These are phyloP conservation scores for Chlamydomonas urium DNA, from an alignment of 139 green algal genomes.

Conservation along the genomic window DNA sequence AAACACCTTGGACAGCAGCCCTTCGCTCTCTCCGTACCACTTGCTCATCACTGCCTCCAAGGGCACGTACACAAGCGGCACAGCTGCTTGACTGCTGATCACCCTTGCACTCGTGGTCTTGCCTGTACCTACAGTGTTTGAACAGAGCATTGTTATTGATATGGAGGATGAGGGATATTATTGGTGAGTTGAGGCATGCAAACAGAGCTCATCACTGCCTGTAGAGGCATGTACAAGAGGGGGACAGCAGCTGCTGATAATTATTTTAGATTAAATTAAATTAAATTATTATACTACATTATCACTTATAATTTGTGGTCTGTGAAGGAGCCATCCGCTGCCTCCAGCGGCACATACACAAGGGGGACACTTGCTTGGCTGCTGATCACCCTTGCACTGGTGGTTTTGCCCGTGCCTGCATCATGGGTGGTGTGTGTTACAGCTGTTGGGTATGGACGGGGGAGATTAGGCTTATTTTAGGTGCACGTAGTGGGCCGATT, in stretches of 20 bases:
- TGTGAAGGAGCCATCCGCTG: too few species aligned
- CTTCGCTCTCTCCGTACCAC: slow-evolving; percentile 52
- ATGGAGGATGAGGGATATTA: too few species aligned
- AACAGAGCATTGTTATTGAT: too few species aligned
- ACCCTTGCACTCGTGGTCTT: slow-evolving; percentile 85
- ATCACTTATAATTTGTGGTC: too few species aligned
- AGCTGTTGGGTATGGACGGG: too few species aligned
- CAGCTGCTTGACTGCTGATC: slow-evolving; percentile 58
- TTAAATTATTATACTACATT: too few species aligned
- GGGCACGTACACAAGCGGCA: slow-evolving; percentile 90
- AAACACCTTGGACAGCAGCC: slow-evolving; percentile 31
- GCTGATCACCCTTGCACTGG: slow-evolving; percentile 44
- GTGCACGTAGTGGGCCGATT: too few species aligned
- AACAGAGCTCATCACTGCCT: slow-evolving; percentile 64
- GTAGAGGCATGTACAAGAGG: slow-evolving; percentile 89
- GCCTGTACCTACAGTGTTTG: too few species aligned
- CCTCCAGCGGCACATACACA: slow-evolving; percentile 91
- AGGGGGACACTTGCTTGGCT: slow-evolving; percentile 64
- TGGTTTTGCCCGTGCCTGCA: slow-evolving; percentile 42
- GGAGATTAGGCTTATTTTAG: too few species aligned
- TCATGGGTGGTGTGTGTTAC: too few species aligned
- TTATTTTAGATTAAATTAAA: too few species aligned
- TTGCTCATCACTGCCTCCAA: slow-evolving; percentile 74
- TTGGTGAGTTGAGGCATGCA: too few species aligned
- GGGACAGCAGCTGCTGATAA: slow-evolving; percentile 69